phyloP scores from a whole-genome alignment of 495 filamentous ascomycete genomes.

The Staphylotrichum tortipilum region DNA sequence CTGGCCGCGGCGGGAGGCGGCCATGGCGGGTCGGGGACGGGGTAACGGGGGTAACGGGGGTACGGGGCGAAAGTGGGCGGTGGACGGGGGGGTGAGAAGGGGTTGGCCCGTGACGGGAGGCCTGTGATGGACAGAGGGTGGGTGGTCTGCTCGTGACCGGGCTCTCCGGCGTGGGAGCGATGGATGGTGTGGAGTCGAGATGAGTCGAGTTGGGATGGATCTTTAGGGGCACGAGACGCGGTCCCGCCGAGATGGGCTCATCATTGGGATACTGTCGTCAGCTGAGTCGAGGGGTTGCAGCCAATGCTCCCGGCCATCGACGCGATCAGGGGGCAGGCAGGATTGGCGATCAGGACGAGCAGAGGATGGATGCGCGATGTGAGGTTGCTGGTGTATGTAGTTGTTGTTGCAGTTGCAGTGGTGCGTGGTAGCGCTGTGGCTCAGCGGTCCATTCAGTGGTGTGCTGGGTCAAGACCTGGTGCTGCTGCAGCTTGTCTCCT shows the following conservation, averaged over 20 bases:
- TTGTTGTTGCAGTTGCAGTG: background rate
- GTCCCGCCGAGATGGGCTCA: background rate
- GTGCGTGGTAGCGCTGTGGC: background rate
- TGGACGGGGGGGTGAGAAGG: no score
- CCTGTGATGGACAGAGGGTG: background rate
- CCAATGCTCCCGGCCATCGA: background rate
- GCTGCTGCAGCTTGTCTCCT: no score
- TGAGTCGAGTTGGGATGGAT: background rate
- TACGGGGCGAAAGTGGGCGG: no score
- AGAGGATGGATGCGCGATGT: no score
- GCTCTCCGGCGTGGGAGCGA: no score
- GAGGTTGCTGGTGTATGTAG: background rate
- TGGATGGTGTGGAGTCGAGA: background rate
- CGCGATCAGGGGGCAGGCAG: background rate
- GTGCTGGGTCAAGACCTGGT: no score
- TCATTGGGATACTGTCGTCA: background rate
- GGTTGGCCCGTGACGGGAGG: background rate
- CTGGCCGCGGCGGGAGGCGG: constrained; percentile 43
- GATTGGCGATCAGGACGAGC: no score
- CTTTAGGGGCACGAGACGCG: background rate
- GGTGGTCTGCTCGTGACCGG: no score
- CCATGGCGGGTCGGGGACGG: constrained; percentile 30
- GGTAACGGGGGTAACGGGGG: no score
- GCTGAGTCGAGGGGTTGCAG: background rate
- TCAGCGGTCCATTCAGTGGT: no score